phyloP scores from a whole-genome alignment of 2,329 filamentous ascomycete species.

The Cercospora beticola region DNA sequence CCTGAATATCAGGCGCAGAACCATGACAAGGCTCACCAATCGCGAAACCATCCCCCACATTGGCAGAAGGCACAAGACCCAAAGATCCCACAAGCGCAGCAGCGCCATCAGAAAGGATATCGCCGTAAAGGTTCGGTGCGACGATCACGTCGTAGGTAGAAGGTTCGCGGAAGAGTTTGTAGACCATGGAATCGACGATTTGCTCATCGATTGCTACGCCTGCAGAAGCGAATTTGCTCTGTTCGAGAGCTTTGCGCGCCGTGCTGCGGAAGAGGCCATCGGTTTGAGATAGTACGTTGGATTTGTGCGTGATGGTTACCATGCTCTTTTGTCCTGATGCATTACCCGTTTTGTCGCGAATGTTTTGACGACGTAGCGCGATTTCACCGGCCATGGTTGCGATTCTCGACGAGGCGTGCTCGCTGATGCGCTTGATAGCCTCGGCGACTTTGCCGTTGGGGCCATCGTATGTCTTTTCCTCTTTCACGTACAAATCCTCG shows the following conservation, averaged over 20 bases:
- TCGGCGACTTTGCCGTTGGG: conserved; percentile 81
- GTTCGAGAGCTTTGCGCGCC: conserved; percentile 69
- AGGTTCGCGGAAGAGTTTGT: conserved; percentile 98
- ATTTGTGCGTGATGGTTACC: conserved; percentile 98
- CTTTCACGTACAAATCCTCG: conserved; percentile 96
- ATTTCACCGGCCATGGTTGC: conserved; percentile 93
- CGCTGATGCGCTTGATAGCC: conserved; percentile 94
- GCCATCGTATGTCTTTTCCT: conserved; percentile 79
- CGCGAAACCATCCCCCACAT: conserved; percentile 89
- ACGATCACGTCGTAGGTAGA: conserved; percentile 96
- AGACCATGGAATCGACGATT: conserved; percentile 99
- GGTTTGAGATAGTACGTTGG: conserved; percentile 93
- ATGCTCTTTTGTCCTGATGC: conserved; percentile 68
- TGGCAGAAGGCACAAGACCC: conserved; percentile 89
- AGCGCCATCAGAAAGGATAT: conserved; percentile 92
- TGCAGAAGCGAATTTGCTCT: conserved; percentile 62
- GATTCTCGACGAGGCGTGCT: conserved; percentile 81
- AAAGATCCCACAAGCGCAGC: conserved; percentile 89
- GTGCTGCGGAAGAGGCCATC: conserved; percentile 91
- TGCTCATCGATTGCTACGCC: conserved; percentile 75
- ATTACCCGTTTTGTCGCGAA: conserved; percentile 60
- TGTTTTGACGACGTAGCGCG: conserved; percentile 78
- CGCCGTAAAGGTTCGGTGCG: conserved; percentile 94
- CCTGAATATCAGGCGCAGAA: conserved; percentile 92
- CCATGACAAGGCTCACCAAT: conserved; percentile 99